A percentile compares a stretch with the other conserved stretches of the same genome.
Evolutionary conservation across 257 asterid genomes (phyloP).

Genomic region (Jasminum sambac): DNA sequence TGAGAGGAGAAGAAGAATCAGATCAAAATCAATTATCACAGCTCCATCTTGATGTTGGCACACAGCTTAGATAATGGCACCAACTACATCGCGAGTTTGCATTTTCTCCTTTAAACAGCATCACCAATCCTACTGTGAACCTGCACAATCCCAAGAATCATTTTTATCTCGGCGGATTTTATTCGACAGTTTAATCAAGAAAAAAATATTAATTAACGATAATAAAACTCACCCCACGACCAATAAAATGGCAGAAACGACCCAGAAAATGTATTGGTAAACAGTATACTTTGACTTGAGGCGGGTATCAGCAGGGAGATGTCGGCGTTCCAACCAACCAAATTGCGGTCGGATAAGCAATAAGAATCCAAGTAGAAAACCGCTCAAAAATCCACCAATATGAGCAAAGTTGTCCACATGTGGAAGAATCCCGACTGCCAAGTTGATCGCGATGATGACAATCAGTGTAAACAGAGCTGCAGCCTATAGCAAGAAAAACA

Average conservation of each 20-base stretch:
- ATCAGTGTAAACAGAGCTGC: constrained; percentile 88
- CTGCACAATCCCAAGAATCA: constrained; percentile 32
- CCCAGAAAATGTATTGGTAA: constrained; percentile 56
- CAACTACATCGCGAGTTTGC: constrained; percentile 73
- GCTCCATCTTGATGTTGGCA: constrained; percentile 86
- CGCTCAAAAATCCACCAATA: constrained; percentile 79
- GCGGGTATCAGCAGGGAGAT: constrained; percentile 56
- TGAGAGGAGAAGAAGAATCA: too few species aligned
- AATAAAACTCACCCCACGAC: constrained; percentile 61
- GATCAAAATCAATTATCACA: constrained; percentile 40
- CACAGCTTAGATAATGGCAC: constrained; percentile 90
- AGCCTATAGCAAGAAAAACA: constrained; percentile 39
- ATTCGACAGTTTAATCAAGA: not conserved
- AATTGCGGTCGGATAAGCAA: constrained; percentile 78
- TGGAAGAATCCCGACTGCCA: constrained; percentile 83
- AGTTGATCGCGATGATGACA: constrained; percentile 58
- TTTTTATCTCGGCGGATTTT: not conserved
- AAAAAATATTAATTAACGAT: not conserved
- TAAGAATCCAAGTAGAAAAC: constrained; percentile 79
- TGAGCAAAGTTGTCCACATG: constrained; percentile 92
- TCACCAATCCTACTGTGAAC: constrained; percentile 59
- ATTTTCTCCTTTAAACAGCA: constrained; percentile 75
- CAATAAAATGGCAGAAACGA: constrained; percentile 48
- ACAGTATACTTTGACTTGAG: constrained; percentile 65
- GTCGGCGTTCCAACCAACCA: constrained; percentile 65